Conservation (phyloP, 2,329 filamentous ascomycete genomes). For the Talaromyces islandicus region DNA sequence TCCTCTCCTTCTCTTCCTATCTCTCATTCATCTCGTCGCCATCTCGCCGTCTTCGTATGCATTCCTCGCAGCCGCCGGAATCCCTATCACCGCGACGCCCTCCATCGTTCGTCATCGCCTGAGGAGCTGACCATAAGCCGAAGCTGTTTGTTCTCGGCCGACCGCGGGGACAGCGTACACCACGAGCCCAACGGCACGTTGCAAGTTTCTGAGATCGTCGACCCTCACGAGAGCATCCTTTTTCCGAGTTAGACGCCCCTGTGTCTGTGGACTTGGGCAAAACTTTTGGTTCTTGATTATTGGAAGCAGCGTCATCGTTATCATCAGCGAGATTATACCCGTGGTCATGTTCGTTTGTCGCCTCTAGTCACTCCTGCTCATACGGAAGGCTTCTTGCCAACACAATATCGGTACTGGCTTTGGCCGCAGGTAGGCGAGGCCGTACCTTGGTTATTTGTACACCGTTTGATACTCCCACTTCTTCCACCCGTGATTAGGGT, state of each 20-base stretch:
- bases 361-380: neutral
- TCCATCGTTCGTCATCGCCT: neutral
- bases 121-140: neutral
- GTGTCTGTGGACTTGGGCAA: neutral
- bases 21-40: neutral
- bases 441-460: neutral
- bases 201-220: neutral
- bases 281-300: neutral
- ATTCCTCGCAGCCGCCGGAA: neutral
- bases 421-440: neutral
- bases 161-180: neutral
- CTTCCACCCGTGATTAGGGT: neutral
- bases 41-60: neutral
- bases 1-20: neutral
- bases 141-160: neutral
- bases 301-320: neutral
- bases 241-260: neutral
- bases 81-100: neutral
- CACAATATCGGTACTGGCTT: neutral
- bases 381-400: neutral
- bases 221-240: neutral
- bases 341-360: conserved; percentile 1
- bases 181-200: neutral
- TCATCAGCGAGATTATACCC: neutral
- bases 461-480: neutral